phyloP scores from a whole-genome alignment of 768 basidiomycete species.

The Lactarius tabidus region DNA sequence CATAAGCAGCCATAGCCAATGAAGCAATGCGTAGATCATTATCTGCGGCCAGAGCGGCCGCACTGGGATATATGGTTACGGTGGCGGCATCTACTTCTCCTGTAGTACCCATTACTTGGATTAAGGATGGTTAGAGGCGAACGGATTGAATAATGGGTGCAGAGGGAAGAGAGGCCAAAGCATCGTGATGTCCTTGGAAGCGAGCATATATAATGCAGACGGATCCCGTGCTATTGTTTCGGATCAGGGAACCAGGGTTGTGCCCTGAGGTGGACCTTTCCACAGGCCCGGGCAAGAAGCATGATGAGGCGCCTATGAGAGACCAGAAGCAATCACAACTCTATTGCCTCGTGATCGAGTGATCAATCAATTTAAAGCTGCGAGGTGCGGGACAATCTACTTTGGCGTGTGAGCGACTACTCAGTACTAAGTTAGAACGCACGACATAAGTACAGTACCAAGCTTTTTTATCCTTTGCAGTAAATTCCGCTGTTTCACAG shows the following conservation, averaged over 20 bases:
- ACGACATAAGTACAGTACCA: too few species aligned
- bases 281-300: too few species aligned
- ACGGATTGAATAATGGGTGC: background rate
- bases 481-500: too few species aligned
- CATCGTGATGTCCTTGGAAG: too few species aligned
- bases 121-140: background rate
- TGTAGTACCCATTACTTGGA: background rate
- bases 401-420: background rate
- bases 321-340: too few species aligned
- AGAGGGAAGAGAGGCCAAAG: background rate
- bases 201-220: background rate
- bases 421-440: too few species aligned
- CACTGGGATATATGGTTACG: background rate
- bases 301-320: too few species aligned
- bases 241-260: background rate
- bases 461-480: too few species aligned
- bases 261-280: too few species aligned
- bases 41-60: background rate
- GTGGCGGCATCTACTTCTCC: background rate
- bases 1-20: conserved; percentile 22
- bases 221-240: background rate
- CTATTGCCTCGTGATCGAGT: too few species aligned
- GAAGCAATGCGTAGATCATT: conserved; percentile 24
- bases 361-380: too few species aligned
- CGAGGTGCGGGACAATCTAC: background rate